These are phyloP conservation scores for Monosporascus sp. DNA, from an alignment of 2,329 filamentous ascomycete genomes.

Conservation along the genomic window DNA sequence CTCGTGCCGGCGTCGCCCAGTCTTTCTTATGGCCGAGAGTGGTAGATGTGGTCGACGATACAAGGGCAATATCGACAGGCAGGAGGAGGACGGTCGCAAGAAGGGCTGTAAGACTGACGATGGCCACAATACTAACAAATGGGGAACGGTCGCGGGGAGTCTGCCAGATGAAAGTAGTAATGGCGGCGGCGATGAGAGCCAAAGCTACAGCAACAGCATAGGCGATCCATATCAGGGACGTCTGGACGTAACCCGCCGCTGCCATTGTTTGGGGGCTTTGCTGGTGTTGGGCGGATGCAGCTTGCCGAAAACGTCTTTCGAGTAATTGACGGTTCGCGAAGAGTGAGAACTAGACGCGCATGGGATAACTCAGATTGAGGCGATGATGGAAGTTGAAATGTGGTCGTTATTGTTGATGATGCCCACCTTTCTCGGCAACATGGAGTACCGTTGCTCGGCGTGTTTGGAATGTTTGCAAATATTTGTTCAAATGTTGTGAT, in stretches of 20 bases:
- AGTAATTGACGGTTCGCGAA: no score
- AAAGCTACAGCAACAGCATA: conserved; percentile 79
- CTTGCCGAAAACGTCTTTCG: no score
- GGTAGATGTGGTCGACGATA: conserved; percentile 78
- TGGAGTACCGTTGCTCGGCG: no score
- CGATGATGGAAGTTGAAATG: no score
- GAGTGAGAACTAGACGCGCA: no score
- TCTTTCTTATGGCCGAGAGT: conserved; percentile 80
- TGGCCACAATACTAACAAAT: conserved; percentile 76
- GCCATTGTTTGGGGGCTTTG: conserved; percentile 16
- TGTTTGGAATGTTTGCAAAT: no score
- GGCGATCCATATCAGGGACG: conserved; percentile 88
- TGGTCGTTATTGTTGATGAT: no score
- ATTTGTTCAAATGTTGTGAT: no score
- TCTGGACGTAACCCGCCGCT: conserved; percentile 63
- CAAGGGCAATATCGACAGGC: conserved; percentile 90
- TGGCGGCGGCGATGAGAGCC: conserved; percentile 68
- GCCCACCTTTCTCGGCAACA: no score
- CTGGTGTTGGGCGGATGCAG: no score
- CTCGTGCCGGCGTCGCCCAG: conserved; percentile 81
- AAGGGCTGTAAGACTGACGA: conserved; percentile 79
- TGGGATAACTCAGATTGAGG: no score
- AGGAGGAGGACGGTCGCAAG: conserved; percentile 89
- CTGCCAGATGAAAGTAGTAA: conserved; percentile 91
- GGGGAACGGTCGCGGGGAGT: conserved; percentile 79